Percentiles rank a stretch among this genome's conserved stretches.
Conservation (phyloP, 140 eudicot genomes). For the Cichorium intybus region DNA sequence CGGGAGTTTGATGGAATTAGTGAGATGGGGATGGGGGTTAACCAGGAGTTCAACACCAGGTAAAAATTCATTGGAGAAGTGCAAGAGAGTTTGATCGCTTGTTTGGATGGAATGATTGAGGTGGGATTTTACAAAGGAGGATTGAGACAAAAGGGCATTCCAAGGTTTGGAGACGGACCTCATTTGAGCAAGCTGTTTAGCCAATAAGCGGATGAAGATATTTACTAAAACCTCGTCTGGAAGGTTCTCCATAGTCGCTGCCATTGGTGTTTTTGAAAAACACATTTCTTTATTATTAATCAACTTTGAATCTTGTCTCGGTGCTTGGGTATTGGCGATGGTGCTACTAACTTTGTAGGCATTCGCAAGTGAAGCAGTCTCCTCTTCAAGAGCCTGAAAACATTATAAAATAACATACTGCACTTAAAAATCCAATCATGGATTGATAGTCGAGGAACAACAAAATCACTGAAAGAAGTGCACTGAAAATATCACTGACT, state of each 20-base stretch:
- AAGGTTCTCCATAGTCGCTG: background rate
- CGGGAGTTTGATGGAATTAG: no score
- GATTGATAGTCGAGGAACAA: background rate
- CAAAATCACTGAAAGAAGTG: background rate
- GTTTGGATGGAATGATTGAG: background rate
- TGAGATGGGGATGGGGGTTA: no score
- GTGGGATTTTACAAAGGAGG: no score
- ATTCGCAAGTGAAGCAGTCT: slow-evolving; percentile 72
- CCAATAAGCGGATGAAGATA: background rate
- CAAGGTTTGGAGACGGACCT: background rate
- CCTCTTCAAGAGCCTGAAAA: slow-evolving; percentile 56
- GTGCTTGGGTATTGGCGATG: slow-evolving; percentile 13
- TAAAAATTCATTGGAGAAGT: background rate
- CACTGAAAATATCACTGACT: slow-evolving; percentile 36
- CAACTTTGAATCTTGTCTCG: slow-evolving; percentile 28
- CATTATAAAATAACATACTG: background rate
- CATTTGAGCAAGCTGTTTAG: background rate
- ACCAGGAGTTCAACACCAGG: no score
- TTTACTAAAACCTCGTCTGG: background rate
- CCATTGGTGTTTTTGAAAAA: slow-evolving; percentile 33
- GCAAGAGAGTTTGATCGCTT: background rate
- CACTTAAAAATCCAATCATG: no score
- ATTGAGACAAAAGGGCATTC: no score
- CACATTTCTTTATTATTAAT: slow-evolving; percentile 22
- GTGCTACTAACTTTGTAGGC: slow-evolving; percentile 55